These are phyloP conservation scores for Diddensiella transvaalensis DNA, from an alignment of 805 yeast genomes.

Conservation along the genomic window DNA sequence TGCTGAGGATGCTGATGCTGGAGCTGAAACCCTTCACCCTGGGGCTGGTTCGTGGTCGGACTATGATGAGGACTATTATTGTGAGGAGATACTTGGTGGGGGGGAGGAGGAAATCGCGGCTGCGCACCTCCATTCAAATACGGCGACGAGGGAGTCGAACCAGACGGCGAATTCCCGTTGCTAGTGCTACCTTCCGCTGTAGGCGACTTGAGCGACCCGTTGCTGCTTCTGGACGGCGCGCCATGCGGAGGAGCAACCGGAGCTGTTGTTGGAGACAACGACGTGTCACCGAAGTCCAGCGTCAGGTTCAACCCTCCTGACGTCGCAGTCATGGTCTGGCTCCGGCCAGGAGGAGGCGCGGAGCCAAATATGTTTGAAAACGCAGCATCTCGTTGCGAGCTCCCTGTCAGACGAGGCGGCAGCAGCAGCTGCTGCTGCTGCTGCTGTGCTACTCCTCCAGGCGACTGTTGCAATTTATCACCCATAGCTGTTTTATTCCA, in stretches of 20 bases:
- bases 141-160: not conserved
- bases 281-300: not conserved
- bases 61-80: not conserved
- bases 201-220: not conserved
- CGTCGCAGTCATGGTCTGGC: constrained; percentile 1
- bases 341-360: constrained; percentile 28
- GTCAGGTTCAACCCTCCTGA: not conserved
- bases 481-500: too few species aligned
- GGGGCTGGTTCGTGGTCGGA: too few species aligned
- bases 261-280: too few species aligned
- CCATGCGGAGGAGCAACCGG: too few species aligned
- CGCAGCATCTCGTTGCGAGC: constrained; percentile 27
- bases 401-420: not conserved
- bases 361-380: constrained; percentile 35
- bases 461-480: constrained; percentile 4
- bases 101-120: not conserved
- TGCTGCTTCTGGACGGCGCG: too few species aligned
- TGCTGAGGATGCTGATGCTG: too few species aligned
- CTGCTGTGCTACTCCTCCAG: too few species aligned
- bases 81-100: not conserved
- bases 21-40: too few species aligned
- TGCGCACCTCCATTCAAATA: not conserved
- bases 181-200: not conserved
- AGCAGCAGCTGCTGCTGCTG: too few species aligned
- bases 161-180: not conserved